These are phyloP conservation scores for Clonostachys solani DNA, from an alignment of 2,329 filamentous ascomycete species.

Conservation along the genomic window DNA sequence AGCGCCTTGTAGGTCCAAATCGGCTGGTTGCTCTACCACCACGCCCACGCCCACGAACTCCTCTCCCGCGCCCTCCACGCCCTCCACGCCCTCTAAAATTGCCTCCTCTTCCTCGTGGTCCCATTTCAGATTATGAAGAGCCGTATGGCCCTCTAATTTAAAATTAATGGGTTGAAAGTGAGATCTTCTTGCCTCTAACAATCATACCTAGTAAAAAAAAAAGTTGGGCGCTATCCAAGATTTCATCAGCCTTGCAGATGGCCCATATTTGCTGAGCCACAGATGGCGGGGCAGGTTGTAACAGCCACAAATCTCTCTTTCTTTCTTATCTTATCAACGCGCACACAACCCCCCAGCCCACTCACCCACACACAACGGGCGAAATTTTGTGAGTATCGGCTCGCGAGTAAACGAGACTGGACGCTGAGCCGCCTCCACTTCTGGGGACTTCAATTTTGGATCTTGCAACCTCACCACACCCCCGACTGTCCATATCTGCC, in stretches of 20 bases:
- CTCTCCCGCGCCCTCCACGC: conserved; percentile 15
- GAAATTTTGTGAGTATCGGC: conserved; percentile 21
- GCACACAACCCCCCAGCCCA: conserved; percentile 43
- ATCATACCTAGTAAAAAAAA: not conserved
- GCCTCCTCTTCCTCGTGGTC: conserved; percentile 25
- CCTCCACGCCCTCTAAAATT: conserved; percentile 23
- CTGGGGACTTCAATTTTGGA: too few species aligned
- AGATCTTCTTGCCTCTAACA: not conserved
- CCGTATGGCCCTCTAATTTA: not conserved
- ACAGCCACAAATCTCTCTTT: conserved; percentile 8
- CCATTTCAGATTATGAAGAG: conserved; percentile 18
- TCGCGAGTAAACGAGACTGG: too few species aligned
- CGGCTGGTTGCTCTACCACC: conserved; percentile 26
- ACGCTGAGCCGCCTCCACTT: too few species aligned
- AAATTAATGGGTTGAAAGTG: not conserved
- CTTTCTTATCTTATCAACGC: conserved; percentile 47
- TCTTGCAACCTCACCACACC: too few species aligned
- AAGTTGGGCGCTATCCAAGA: not conserved
- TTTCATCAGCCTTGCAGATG: conserved; percentile 26
- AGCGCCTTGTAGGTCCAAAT: conserved; percentile 28
- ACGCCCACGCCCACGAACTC: conserved; percentile 17
- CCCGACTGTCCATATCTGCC: conserved; percentile 17
- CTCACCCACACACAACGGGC: conserved; percentile 34
- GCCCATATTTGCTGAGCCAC: conserved; percentile 22
- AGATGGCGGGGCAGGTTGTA: conserved; percentile 17